Conservation (phyloP, 768 basidiomycete genomes). For the Pleurotus tuoliensis region DNA sequence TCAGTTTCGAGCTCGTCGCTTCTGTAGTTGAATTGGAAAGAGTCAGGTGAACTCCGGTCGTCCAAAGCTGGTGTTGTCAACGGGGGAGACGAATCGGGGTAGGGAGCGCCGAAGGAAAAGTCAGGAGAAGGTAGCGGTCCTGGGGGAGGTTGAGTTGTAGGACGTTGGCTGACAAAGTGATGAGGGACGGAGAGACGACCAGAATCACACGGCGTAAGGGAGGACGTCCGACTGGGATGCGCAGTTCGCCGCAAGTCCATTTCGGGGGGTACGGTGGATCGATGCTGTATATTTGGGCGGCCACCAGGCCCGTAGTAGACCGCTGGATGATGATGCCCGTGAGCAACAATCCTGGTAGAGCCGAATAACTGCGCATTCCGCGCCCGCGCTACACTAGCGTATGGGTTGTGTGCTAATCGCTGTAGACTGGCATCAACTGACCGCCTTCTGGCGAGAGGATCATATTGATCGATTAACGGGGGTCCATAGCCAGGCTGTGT, state of each 20-base stretch:
- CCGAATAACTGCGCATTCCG: slow-evolving; percentile 43
- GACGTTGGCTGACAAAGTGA: slow-evolving; percentile 48
- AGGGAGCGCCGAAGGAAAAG: slow-evolving; percentile 55
- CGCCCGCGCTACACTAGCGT: slow-evolving; percentile 45
- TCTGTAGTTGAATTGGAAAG: slow-evolving; percentile 36
- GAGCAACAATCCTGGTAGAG: slow-evolving; percentile 19
- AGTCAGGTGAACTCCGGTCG: slow-evolving; percentile 56
- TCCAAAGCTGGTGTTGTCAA: slow-evolving; percentile 45
- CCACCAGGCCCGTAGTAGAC: slow-evolving; percentile 18
- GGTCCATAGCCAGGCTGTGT: slow-evolving; percentile 27
- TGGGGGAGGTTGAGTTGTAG: slow-evolving; percentile 36
- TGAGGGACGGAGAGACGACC: slow-evolving; percentile 37
- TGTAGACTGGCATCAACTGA: slow-evolving; percentile 46
- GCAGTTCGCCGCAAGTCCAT: slow-evolving; percentile 33
- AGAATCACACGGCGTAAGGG: slow-evolving; percentile 37
- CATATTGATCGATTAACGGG: slow-evolving; percentile 35
- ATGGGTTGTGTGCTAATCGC: slow-evolving; percentile 47
- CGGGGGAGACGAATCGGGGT: slow-evolving; percentile 37
- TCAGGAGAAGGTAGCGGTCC: slow-evolving; percentile 60
- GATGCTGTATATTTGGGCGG: slow-evolving; percentile 18
- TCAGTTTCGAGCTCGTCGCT: slow-evolving; percentile 42
- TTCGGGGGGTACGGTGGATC: slow-evolving; percentile 31
- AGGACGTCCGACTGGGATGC: slow-evolving; percentile 25
- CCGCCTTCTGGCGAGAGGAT: slow-evolving; percentile 39
- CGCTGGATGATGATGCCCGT: slow-evolving; percentile 27